phyloP scores from a whole-genome alignment of 352 stramenopile genomes.

The Phytophthora pistaciae region DNA sequence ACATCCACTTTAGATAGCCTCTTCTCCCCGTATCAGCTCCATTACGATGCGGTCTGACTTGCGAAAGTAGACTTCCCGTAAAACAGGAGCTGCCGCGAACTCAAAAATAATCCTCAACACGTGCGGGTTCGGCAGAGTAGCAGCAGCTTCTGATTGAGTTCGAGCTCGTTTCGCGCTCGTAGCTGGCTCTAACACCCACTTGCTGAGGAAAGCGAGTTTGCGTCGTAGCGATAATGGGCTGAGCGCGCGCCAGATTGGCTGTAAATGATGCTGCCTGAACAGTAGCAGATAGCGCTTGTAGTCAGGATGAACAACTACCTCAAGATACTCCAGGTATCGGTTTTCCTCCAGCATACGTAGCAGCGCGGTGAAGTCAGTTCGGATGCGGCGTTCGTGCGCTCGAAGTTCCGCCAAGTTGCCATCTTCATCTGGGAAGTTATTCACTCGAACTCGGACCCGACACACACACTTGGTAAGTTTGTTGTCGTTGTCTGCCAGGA shows the following conservation, averaged over 20 bases:
- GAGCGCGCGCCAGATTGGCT: neutral
- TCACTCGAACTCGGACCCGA: neutral
- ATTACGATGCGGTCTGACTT: neutral
- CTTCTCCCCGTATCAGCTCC: neutral
- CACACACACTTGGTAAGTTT: neutral
- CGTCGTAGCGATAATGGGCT: neutral
- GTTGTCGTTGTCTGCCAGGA: neutral
- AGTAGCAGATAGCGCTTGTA: neutral
- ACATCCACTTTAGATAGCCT: neutral
- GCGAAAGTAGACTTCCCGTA: neutral
- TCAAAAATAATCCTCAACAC: neutral
- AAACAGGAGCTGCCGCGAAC: neutral
- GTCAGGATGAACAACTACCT: neutral
- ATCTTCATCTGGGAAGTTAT: neutral
- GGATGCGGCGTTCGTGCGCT: neutral
- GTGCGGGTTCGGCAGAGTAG: neutral
- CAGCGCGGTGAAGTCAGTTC: neutral
- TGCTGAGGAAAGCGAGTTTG: neutral
- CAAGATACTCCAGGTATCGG: neutral
- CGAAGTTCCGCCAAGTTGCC: neutral
- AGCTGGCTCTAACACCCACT: neutral
- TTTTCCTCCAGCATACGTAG: neutral
- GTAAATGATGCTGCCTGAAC: neutral
- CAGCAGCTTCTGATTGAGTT: neutral
- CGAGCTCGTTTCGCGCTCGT: neutral